These are phyloP conservation scores for Plasmodium falciparum DNA, from an alignment of 169 alveolate species.

Conservation along the genomic window DNA sequence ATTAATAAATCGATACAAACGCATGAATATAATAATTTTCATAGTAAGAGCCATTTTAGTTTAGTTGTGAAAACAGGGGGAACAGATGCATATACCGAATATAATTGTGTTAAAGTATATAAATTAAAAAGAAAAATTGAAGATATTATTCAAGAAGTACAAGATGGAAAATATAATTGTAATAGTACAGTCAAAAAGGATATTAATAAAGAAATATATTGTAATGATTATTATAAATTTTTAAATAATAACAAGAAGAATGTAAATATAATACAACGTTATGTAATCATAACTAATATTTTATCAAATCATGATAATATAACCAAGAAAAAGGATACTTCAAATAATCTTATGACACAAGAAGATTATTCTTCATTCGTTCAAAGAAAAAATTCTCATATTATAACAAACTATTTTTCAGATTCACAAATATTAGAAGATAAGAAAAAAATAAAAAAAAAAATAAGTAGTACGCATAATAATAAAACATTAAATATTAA, in stretches of 20 bases:
- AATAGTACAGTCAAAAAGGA: constrained; percentile 32
- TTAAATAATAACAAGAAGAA: constrained; percentile 38
- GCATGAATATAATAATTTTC: constrained; percentile 78
- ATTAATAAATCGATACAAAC: constrained; percentile 82
- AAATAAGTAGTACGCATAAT: neutral
- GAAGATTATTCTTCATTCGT: constrained; percentile 19
- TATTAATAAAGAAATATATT: constrained; percentile 48
- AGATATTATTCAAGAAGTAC: constrained; percentile 42
- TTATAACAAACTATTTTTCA: constrained; percentile 31
- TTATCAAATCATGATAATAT: neutral
- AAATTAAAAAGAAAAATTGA: constrained; percentile 67
- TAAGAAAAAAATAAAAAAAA: constrained; percentile 9
- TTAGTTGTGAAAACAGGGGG: constrained; percentile 84
- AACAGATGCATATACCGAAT: constrained; percentile 84
- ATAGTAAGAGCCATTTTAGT: constrained; percentile 82
- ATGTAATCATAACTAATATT: neutral
- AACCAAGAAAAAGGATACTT: neutral
- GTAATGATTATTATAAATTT: constrained; percentile 69
- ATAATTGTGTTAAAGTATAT: constrained; percentile 75
- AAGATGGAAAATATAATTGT: constrained; percentile 64
- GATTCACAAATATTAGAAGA: constrained; percentile 33
- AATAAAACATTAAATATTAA: neutral
- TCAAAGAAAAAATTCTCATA: constrained; percentile 2
- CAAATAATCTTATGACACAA: neutral
- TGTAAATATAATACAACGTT: constrained; percentile 18